Evolutionary conservation across 2,329 filamentous ascomycete species (phyloP).

Genomic region (Paecilomyces fulvus): DNA sequence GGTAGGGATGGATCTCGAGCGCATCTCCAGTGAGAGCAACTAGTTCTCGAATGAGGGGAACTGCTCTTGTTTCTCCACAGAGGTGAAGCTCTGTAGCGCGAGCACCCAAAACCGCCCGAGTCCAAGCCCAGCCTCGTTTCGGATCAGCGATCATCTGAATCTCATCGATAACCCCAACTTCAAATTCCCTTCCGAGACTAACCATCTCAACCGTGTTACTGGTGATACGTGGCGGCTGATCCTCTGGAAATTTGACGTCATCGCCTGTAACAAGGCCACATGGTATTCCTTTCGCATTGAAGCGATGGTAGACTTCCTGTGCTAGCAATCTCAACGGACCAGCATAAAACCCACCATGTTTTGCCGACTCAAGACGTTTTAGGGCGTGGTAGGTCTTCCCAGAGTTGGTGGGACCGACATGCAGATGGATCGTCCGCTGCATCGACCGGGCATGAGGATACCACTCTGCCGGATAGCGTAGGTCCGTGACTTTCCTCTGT

Average conservation of each 20-base stretch:
- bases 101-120: constrained; percentile 76
- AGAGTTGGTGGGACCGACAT: constrained; percentile 95
- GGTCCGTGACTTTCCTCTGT: constrained; percentile 63
- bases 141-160: constrained; percentile 89
- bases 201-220: constrained; percentile 96
- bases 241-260: constrained; percentile 64
- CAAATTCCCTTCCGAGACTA: constrained; percentile 50
- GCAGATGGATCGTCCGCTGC: constrained; percentile 77
- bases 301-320: constrained; percentile 87
- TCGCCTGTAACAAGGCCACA: constrained; percentile 87
- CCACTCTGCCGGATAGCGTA: constrained; percentile 88
- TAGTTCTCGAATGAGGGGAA: constrained; percentile 68
- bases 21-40: constrained; percentile 74
- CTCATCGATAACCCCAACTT: constrained; percentile 95
- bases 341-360: constrained; percentile 78
- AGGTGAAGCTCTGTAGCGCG: constrained; percentile 85
- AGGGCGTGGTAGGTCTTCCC: constrained; percentile 96
- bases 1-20: constrained; percentile 70
- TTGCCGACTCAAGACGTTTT: constrained; percentile 68
- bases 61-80: constrained; percentile 79
- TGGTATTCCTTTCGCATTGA: constrained; percentile 65
- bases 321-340: constrained; percentile 82
- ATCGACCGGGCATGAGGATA: constrained; percentile 73
- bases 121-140: constrained; percentile 90
- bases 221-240: constrained; percentile 49